Evolutionary conservation across 2,329 filamentous ascomycete species (phyloP).

Genomic region (Fulvia fulva): DNA sequence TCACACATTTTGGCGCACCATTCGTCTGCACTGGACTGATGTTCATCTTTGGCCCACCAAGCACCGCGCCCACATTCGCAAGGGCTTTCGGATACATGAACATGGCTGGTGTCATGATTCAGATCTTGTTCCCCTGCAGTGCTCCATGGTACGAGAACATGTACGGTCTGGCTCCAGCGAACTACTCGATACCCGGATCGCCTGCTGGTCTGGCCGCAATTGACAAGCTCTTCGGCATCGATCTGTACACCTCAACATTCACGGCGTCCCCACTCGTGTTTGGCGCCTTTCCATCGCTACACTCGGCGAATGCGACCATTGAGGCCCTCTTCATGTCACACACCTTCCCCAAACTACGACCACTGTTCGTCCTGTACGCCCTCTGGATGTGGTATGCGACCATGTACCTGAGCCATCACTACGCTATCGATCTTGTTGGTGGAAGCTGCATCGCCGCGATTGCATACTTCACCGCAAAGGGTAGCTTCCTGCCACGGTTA

Average conservation of each 20-base stretch:
- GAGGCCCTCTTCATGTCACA: conserved; percentile 92
- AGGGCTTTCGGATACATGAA: conserved; percentile 91
- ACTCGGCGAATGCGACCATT: conserved; percentile 82
- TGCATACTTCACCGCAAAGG: conserved; percentile 77
- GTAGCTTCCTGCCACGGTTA: conserved; percentile 74
- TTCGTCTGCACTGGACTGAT: conserved; percentile 72
- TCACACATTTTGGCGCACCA: conserved; percentile 84
- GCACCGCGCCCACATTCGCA: conserved; percentile 78
- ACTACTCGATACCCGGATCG: conserved; percentile 85
- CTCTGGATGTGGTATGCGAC: conserved; percentile 98
- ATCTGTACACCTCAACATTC: conserved; percentile 90
- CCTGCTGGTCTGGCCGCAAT: conserved; percentile 86
- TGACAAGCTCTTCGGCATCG: conserved; percentile 83
- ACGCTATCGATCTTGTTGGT: conserved; percentile 86
- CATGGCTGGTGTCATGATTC: conserved; percentile 79
- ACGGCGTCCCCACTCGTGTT: conserved; percentile 88
- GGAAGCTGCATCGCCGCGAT: conserved; percentile 63
- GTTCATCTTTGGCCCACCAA: conserved; percentile 85
- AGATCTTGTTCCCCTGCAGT: conserved; percentile 87
- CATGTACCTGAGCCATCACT: conserved; percentile 97
- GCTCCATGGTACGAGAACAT: conserved; percentile 96
- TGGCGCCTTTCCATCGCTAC: conserved; percentile 89
- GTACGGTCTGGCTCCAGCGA: conserved; percentile 83
- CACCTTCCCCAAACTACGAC: conserved; percentile 78
- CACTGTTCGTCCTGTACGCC: conserved; percentile 76